Percentiles rank a stretch among this genome's conserved stretches.
phyloP scores from a whole-genome alignment of 139 green algal genomes.

The Auxenochlorella pyrenoidosa region DNA sequence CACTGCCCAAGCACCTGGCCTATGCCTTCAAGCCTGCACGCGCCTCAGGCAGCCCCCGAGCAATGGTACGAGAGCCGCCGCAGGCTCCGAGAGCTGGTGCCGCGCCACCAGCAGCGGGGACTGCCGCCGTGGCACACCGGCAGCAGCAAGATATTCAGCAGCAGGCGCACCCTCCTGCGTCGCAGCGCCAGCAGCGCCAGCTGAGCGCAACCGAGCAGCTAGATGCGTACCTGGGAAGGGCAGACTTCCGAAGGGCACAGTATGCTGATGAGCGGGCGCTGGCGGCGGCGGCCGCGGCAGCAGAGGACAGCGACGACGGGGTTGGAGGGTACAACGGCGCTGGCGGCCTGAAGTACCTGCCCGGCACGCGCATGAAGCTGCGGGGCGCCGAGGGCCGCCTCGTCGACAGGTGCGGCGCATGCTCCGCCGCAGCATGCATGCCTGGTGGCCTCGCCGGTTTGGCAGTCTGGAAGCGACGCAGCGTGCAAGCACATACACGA shows the following conservation, averaged over 20 bases:
- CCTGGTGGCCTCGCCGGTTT: not conserved
- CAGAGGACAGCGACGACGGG: not conserved
- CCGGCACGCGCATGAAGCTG: conserved; percentile 37
- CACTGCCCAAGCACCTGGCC: conserved; percentile 53
- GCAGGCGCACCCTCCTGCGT: not conserved
- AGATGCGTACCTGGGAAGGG: conserved; percentile 16
- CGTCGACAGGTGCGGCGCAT: not conserved
- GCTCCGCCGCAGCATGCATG: not conserved
- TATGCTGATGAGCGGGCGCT: not conserved
- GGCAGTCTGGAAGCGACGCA: not conserved
- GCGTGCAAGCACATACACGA: not conserved
- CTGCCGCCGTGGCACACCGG: not conserved
- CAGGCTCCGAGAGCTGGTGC: not conserved
- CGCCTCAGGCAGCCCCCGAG: not conserved
- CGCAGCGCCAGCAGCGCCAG: not conserved
- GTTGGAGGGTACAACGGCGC: not conserved
- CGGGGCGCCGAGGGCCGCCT: conserved; percentile 1
- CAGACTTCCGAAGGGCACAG: conserved; percentile 2
- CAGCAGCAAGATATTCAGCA: not conserved
- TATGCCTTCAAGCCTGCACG: conserved; percentile 33
- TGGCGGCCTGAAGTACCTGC: not conserved
- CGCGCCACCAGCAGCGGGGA: not conserved
- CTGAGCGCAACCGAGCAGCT: not conserved
- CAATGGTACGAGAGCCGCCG: not conserved
- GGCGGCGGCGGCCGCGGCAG: not conserved